Evolutionary conservation across 441 rosid species (phyloP).

Genomic region (Gossypium lobatum): DNA sequence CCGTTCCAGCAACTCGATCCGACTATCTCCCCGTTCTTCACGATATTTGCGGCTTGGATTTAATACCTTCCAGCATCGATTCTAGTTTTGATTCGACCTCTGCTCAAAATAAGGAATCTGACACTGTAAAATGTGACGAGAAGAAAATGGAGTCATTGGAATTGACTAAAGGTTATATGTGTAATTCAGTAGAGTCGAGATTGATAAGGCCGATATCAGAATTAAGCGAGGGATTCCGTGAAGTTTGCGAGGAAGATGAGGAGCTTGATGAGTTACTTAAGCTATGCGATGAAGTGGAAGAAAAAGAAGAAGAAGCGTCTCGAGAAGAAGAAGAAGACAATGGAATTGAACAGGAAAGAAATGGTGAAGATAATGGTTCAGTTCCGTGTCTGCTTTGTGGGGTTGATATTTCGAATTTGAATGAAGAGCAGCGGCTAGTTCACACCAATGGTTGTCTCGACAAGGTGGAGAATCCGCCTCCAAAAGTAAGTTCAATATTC

Average conservation of each 20-base stretch:
- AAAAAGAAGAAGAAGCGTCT: neutral
- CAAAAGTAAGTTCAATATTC: conserved; percentile 39
- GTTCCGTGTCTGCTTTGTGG: conserved; percentile 80
- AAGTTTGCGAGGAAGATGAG: conserved; percentile 31
- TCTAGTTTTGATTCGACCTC: conserved; percentile 16
- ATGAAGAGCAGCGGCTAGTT: conserved; percentile 53
- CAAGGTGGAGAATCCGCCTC: conserved; percentile 28
- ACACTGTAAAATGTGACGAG: conserved; percentile 8
- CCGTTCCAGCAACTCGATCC: neutral
- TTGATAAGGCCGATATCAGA: conserved; percentile 28
- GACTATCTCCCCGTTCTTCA: neutral
- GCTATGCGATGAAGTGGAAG: conserved; percentile 42
- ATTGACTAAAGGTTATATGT: conserved; percentile 39
- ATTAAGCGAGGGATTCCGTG: conserved; percentile 10
- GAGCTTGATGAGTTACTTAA: conserved; percentile 53
- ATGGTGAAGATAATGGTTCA: conserved; percentile 9
- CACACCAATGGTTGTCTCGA: conserved; percentile 85
- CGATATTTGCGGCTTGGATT: conserved; percentile 51
- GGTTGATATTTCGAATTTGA: conserved; percentile 54
- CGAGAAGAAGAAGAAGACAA: conserved; percentile 22
- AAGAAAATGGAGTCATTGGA: conserved; percentile 23
- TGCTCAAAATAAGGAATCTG: neutral
- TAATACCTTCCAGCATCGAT: conserved; percentile 58
- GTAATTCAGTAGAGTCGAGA: conserved; percentile 71
- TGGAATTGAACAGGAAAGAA: neutral